Base-by-base conservation (phyloP, 1,284 basidiomycete genomes). In the Moesziomyces globuligerus region DNA sequence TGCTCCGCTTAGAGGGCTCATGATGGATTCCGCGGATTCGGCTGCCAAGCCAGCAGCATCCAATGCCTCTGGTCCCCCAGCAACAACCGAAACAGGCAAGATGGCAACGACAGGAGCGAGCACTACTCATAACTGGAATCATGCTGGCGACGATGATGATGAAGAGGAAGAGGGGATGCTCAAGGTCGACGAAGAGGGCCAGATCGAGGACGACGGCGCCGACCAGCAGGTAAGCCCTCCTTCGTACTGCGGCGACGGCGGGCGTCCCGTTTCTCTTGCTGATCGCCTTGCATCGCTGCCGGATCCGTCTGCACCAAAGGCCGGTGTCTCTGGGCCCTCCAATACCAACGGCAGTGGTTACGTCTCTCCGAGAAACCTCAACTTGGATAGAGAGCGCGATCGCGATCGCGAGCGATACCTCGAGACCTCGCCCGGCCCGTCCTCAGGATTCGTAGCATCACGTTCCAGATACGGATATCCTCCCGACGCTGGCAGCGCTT, bases 101-200 rank as follows among this genome's bases (percentile, higher is more conserved):
- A 29, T 41, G 43, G 38, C 46, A 46, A 8, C 34, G 7, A 40
- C 37, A 13, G 47, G 28, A 20, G 25, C 15, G 47, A 61, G 4
- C 39, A 53, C 49, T 48, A 36, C 49, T 17, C 24, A 48, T 18
- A 17, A 41, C 39, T 32, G 23, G 21, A 23, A 45, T 20, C 24
- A 48, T 13, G 13, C 32, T 2, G 25, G 15, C n/a, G 57, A 36
- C 21, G 54, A 68, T 10, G 69, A 72, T 11, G 64, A 72, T 15
- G 67, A 70, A 29, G 69, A 72, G 28, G 69, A 72, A 39, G 69
- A 72, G 44, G 69, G 69, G 7, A 72, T 72, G 64, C 58, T 72
- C 47, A 62, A 60, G 25, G 48, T 64, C 1, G 65, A 65, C 13
- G 69, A 72, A 45, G 69, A 72, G 47, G 69, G 69, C 48, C 69